Evolutionary conservation across 345 rosid species (phyloP).

Genomic region (Syzygium jambos): DNA sequence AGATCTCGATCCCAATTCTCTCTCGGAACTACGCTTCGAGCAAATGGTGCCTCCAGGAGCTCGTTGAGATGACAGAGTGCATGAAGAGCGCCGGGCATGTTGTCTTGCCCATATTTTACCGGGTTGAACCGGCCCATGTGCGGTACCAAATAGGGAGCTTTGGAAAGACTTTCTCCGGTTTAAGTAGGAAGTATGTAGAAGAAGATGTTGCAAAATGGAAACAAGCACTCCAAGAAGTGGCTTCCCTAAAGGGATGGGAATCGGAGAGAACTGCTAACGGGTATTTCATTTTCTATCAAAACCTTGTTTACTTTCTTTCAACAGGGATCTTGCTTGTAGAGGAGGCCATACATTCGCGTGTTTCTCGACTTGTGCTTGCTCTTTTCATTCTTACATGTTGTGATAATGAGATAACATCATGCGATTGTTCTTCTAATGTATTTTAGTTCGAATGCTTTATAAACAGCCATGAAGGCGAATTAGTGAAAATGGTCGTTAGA

Average conservation of each 20-base stretch:
- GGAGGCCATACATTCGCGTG: neutral
- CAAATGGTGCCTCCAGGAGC: neutral
- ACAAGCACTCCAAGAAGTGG: neutral
- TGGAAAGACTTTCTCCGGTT: neutral
- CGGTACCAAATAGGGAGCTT: neutral
- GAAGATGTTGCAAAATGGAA: neutral
- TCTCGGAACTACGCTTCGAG: neutral
- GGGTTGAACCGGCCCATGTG: neutral
- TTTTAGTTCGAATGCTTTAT: neutral
- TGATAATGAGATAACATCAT: neutral
- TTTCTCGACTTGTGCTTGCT: neutral
- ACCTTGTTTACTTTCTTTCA: neutral
- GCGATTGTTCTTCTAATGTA: neutral
- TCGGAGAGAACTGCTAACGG: neutral
- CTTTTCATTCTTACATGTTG: neutral
- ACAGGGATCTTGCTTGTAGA: neutral
- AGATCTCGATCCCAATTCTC: neutral
- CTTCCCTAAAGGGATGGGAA: neutral
- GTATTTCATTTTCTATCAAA: neutral
- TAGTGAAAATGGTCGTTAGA: neutral
- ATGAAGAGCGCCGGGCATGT: neutral
- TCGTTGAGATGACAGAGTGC: neutral
- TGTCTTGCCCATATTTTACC: neutral
- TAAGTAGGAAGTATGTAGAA: neutral
- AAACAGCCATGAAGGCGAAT: neutral